These are phyloP conservation scores for Sporothrix inflata DNA, from an alignment of 2,329 filamentous ascomycete genomes.

Conservation along the genomic window DNA sequence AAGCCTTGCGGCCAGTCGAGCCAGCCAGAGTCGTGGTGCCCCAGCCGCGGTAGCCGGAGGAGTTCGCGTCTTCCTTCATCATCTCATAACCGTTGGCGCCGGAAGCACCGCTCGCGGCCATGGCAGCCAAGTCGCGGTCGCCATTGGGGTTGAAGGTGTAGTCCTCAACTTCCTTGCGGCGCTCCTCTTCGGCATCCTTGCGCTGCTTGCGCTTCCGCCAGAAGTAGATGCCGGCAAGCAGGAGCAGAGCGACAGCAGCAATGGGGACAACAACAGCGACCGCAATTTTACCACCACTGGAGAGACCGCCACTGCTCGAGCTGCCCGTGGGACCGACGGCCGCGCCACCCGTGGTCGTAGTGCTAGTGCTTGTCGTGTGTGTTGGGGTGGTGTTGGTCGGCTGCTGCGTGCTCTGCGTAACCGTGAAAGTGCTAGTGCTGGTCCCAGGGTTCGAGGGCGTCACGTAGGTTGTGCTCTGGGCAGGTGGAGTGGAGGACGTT, in stretches of 20 bases:
- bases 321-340: slow-evolving; percentile 39
- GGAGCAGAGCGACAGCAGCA: slow-evolving; percentile 79
- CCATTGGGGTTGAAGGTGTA: slow-evolving; percentile 98
- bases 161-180: slow-evolving; percentile 95
- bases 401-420: slow-evolving; percentile 30
- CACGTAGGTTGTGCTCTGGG: slow-evolving; percentile 43
- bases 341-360: slow-evolving; percentile 37
- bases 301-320: slow-evolving; percentile 51
- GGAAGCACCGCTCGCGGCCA: slow-evolving; percentile 44
- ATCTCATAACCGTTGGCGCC: slow-evolving; percentile 62
- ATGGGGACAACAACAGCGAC: slow-evolving; percentile 95
- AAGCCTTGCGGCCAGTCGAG: slow-evolving; percentile 78
- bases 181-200: slow-evolving; percentile 82
- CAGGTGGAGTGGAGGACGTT: slow-evolving; percentile 29
- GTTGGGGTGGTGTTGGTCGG: slow-evolving; percentile 36
- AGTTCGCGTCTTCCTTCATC: slow-evolving; percentile 75
- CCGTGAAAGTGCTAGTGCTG: slow-evolving; percentile 32
- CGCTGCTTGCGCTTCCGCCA: slow-evolving; percentile 88
- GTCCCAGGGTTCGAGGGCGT: slow-evolving; percentile 25
- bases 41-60: slow-evolving; percentile 90
- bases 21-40: slow-evolving; percentile 73
- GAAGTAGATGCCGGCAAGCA: slow-evolving; percentile 75
- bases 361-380: slow-evolving; percentile 21
- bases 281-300: slow-evolving; percentile 73
- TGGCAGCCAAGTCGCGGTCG: slow-evolving; percentile 72